Evolutionary conservation across 2,329 filamentous ascomycete genomes (phyloP).

Genomic region (Pyrenochaeta sp.): DNA sequence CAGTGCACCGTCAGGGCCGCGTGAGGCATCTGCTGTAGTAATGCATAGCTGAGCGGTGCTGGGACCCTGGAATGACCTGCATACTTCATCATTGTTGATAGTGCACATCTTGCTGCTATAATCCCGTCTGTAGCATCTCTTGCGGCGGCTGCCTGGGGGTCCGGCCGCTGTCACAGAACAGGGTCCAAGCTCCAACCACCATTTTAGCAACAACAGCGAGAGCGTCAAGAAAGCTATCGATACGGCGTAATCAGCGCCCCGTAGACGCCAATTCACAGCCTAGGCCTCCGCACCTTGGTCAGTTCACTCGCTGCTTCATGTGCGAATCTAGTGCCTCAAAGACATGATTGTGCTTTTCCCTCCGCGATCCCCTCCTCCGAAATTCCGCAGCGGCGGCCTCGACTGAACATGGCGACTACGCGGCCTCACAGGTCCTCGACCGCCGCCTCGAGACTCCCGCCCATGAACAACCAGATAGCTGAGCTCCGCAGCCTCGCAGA

Average conservation of each 20-base stretch:
- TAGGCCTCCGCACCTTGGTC: not conserved
- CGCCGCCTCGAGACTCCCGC: conserved; percentile 53
- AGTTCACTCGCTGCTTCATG: conserved; percentile 12
- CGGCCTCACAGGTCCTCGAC: conserved; percentile 50
- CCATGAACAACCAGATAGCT: conserved; percentile 63
- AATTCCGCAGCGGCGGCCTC: conserved; percentile 36
- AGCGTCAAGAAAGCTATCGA: conserved; percentile 4
- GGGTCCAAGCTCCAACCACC: conserved; percentile 26
- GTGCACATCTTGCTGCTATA: not conserved
- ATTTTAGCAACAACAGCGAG: conserved; percentile 18
- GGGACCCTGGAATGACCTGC: conserved; percentile 11
- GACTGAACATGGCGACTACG: conserved; percentile 45
- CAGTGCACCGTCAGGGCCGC: conserved; percentile 20
- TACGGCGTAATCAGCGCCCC: conserved; percentile 9
- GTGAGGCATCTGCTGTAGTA: conserved; percentile 20
- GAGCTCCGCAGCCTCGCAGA: conserved; percentile 50
- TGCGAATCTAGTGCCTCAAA: conserved; percentile 20
- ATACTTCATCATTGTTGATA: not conserved
- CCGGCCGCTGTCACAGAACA: conserved; percentile 21
- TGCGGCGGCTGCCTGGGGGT: conserved; percentile 24
- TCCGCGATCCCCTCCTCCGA: conserved; percentile 30
- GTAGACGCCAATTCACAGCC: conserved; percentile 3
- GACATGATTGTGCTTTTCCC: conserved; percentile 39
- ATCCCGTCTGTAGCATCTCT: conserved; percentile 3
- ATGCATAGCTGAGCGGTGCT: conserved; percentile 11